Base-by-base conservation (phyloP, 768 basidiomycete species). In the Calocybe cyanea region DNA sequence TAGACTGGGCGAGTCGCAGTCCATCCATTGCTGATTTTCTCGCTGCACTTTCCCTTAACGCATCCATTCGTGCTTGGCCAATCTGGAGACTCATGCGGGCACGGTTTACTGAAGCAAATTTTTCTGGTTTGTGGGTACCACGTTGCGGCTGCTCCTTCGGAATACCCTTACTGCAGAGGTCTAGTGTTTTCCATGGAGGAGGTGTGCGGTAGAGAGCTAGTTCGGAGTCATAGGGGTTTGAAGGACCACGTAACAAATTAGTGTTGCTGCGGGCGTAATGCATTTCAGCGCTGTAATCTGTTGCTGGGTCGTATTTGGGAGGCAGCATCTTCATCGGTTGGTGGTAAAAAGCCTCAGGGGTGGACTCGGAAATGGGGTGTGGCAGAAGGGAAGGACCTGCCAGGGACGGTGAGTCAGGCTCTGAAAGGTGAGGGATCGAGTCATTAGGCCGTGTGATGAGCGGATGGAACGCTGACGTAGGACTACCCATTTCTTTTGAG, bases 171-270 rank as follows among this genome's bases (percentile, higher is more conserved):
- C 40, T 50, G 21, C 17, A 15, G 19, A 34, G 55, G 10, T 58
- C 57, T 18, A 71, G 50, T 1, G 46, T 42, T 39, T 44, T 56
- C 68, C 69, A 72, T 7, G 65, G 57, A 1, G 70, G 70, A 7
- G 70, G 70, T 5, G 50, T 46, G 13, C 71, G 68, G 50, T 61
- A 69, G 14, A 72, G 64, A 56, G 64, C 65, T 19, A 70, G 57
- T 23, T 44, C 43, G 7, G 50, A 42, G 41, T 67, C 64, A 7
- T 55, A 41, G 14, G 8, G 17, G 19, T 25, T 48, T 15, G 38
- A 13, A 18, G 43, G 40, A n/a, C 30, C 31, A 28, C 30, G 39
- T 19, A 44, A n/a, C n/a, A n/a, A n/a, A n/a, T n/a, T 10, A 11
- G 15, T 20, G n/a, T 46, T 48, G 2, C 37, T 43, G 21, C 47